Percentiles rank a stretch among this genome's conserved stretches.
phyloP scores from a whole-genome alignment of 1,284 basidiomycete genomes.

The Fomes fomentarius region DNA sequence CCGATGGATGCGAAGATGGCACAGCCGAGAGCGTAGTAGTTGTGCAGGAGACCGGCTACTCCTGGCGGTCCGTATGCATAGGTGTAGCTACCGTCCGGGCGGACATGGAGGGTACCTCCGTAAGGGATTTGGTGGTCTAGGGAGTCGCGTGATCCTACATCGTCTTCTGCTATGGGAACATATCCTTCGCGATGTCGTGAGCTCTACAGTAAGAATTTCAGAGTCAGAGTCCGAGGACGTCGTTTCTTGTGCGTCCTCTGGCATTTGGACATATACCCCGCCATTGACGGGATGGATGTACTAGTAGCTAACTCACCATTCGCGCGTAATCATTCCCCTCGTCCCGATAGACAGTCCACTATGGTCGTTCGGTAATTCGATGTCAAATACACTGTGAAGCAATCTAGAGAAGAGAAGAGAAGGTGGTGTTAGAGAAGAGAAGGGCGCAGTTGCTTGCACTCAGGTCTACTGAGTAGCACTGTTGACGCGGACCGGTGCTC shows the following conservation, averaged over 20 bases:
- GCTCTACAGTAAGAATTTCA: neutral
- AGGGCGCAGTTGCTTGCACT: too few relatives aligned
- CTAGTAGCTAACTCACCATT: neutral
- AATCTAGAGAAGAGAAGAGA: too few relatives aligned
- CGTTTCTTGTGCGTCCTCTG: too few relatives aligned
- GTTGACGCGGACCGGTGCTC: too few relatives aligned
- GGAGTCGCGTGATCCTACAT: neutral
- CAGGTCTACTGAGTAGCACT: too few relatives aligned
- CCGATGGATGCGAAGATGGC: conserved; percentile 78
- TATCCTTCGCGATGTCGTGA: conserved; percentile 14
- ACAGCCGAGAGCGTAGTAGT: conserved; percentile 63
- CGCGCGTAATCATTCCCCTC: neutral
- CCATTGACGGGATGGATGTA: too few relatives aligned
- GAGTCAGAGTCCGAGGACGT: too few relatives aligned
- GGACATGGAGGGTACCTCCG: conserved; percentile 35
- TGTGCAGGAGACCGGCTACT: conserved; percentile 61
- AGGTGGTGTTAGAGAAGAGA: too few relatives aligned
- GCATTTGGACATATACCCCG: too few relatives aligned
- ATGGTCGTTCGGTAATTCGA: too few relatives aligned
- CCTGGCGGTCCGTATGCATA: conserved; percentile 74
- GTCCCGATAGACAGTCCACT: too few relatives aligned
- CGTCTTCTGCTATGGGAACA: conserved; percentile 14
- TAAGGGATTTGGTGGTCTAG: conserved; percentile 11
- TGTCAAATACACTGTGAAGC: too few relatives aligned
- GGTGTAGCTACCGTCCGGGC: conserved; percentile 45